Base-by-base conservation (phyloP, 179 eudicot species). In the Actinidia chinensis region DNA sequence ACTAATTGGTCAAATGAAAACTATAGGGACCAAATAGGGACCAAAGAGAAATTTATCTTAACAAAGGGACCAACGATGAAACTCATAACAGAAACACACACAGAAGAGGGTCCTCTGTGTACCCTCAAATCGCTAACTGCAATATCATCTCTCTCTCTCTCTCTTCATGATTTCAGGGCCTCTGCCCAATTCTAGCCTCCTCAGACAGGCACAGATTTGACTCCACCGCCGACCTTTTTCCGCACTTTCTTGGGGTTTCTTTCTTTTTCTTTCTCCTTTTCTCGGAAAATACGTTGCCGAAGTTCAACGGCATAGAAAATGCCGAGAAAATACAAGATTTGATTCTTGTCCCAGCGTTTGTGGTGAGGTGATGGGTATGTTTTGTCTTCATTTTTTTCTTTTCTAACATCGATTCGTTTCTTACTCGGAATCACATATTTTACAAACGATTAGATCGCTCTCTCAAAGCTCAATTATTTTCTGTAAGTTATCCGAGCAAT, bases 121-220 rank as follows among this genome's bases (percentile, higher is more conserved):
- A 63, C 82, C 74, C 77, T 73, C 82, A 79, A 76, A 68, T 69
- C 33, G 33, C 33, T 28, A 28, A 28, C 33, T 28, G 1, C 33
- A 28, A 28, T 28, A 28, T 28, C 33, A 28, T 28, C 33, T 28
- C 33, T 28, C 33, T 28, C 33, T 28, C 33, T 28, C 33, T 28
- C 33, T 28, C 76, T 70, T 56, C 56, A 73, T 44, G 52, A 74
- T 79, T 51, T 79, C 77, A 72, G 81, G 76, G 64, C 71, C 33
- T 56, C 72, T 54, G 63, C 76, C 4, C 20, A 14, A n/a, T 28
- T 28, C 33, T 28, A 28, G 33, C 33, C 33, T 28, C 33, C 33
- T 4, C 64, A 23, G 60, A 44, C 76, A 25, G 46, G 7, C n/a
- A 1, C 33, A 28, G 33, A 28, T 28, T 28, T 28, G 33, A 28